Percentiles rank a stretch among this genome's conserved stretches.
Conservation (phyloP, 2,329 filamentous ascomycete genomes). For the Akanthomyces muscarius region DNA sequence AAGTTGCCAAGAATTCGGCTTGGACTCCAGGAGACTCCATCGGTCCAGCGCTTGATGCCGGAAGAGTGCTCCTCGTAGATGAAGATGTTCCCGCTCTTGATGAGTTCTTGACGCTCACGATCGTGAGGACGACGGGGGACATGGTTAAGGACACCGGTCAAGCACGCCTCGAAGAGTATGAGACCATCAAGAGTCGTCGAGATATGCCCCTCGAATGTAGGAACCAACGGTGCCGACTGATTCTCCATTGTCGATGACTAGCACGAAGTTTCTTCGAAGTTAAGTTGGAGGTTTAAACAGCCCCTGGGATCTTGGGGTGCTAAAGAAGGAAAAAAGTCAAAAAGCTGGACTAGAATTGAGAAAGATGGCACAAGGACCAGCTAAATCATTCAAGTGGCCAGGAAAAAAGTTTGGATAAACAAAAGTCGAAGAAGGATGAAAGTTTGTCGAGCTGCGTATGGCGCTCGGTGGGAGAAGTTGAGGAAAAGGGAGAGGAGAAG, state of each 20-base stretch:
- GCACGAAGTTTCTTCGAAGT: neutral
- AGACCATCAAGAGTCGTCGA: constrained; percentile 71
- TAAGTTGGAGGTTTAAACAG: neutral
- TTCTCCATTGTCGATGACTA: constrained; percentile 26
- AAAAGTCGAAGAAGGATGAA: neutral
- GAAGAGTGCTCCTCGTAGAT: constrained; percentile 90
- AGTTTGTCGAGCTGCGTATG: neutral
- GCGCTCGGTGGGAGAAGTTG: neutral
- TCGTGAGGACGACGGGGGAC: constrained; percentile 83
- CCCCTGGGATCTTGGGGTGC: neutral
- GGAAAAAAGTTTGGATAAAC: neutral
- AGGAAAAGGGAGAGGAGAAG: neutral
- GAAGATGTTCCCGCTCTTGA: constrained; percentile 81
- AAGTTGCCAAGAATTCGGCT: constrained; percentile 83
- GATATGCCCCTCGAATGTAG: constrained; percentile 66
- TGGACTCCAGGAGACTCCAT: constrained; percentile 86
- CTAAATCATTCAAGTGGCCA: neutral
- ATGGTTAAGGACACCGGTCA: constrained; percentile 66
- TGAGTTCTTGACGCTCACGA: constrained; percentile 70
- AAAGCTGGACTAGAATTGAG: neutral
- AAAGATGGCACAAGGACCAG: neutral
- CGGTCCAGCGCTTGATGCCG: constrained; percentile 91
- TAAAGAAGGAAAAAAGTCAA: neutral
- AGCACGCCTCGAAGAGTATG: constrained; percentile 73
- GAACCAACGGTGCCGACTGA: constrained; percentile 41